Conservation (phyloP, 2,329 filamentous ascomycete species). For the Alternaria longipes region DNA sequence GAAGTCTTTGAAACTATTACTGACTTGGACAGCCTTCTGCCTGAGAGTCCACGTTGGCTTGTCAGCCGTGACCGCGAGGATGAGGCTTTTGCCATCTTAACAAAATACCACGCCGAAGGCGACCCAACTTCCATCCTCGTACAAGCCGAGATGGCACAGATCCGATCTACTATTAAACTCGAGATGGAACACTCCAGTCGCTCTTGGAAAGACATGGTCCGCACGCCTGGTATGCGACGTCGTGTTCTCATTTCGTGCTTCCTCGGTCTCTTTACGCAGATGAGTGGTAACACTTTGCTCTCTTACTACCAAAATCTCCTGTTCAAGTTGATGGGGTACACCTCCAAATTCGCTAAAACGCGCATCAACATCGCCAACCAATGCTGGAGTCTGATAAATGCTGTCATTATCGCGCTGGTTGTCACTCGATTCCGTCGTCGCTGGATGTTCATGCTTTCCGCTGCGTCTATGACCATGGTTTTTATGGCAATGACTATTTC, state of each 20-base stretch:
- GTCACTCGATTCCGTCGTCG: slow-evolving; percentile 55
- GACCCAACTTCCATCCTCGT: slow-evolving; percentile 52
- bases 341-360: slow-evolving; percentile 48
- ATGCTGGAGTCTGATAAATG: slow-evolving; percentile 56
- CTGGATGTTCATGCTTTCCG: slow-evolving; percentile 59
- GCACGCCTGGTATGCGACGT: slow-evolving; percentile 55
- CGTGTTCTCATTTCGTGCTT: slow-evolving; percentile 45
- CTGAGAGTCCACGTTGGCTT: slow-evolving; percentile 59
- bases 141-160: slow-evolving; percentile 68
- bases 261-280: slow-evolving; percentile 53
- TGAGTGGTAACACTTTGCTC: slow-evolving; percentile 52
- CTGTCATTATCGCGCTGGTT: slow-evolving; percentile 51
- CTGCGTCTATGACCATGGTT: slow-evolving; percentile 59
- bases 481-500: slow-evolving; percentile 67
- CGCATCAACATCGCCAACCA: slow-evolving; percentile 54
- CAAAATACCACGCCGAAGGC: slow-evolving; percentile 57
- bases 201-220: slow-evolving; percentile 64
- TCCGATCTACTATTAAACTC: slow-evolving; percentile 64
- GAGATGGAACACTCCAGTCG: slow-evolving; percentile 64
- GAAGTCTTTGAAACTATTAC: background rate
- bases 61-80: slow-evolving; percentile 63
- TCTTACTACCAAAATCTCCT: slow-evolving; percentile 50
- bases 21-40: slow-evolving; percentile 40
- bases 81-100: slow-evolving; percentile 47
- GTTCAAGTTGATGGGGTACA: slow-evolving; percentile 54